Conservation (phyloP, 192 early-diverging fungal genomes). For the Pilaira anomala region DNA sequence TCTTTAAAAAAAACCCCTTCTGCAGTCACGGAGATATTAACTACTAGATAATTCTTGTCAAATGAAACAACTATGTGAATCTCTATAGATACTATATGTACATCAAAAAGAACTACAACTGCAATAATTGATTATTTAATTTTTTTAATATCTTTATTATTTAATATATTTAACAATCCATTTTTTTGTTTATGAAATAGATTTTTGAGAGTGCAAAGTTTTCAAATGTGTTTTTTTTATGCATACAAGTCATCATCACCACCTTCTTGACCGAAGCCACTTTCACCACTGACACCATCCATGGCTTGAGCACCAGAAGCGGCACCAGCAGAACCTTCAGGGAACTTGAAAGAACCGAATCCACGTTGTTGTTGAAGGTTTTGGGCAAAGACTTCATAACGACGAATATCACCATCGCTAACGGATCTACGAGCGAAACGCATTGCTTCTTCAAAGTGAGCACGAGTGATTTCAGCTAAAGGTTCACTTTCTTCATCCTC, state of each 20-base stretch:
- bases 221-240: conserved; percentile 40
- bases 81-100: too few relatives aligned
- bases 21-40: too few relatives aligned
- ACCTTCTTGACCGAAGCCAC: conserved; percentile 64
- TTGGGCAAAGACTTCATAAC: conserved; percentile 98
- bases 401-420: conserved; percentile 93
- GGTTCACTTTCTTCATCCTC: conserved; percentile 72
- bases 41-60: too few relatives aligned
- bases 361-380: conserved; percentile 94
- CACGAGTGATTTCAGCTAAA: conserved; percentile 89
- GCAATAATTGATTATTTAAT: too few relatives aligned
- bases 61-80: too few relatives aligned
- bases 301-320: conserved; percentile 10
- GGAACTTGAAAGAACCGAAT: conserved; percentile 97
- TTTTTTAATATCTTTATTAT: too few relatives aligned
- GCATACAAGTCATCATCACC: conserved; percentile 82
- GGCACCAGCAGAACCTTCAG: conserved; percentile 48
- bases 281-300: conserved; percentile 27
- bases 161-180: too few relatives aligned
- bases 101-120: too few relatives aligned
- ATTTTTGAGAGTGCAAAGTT: neutral
- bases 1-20: too few relatives aligned
- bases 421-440: conserved; percentile 92
- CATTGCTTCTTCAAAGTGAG: conserved; percentile 99
- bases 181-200: neutral